Percentiles rank a stretch among this genome's conserved stretches.
Evolutionary conservation across 495 filamentous ascomycete genomes (phyloP).

Genomic region (Xylona heveae): DNA sequence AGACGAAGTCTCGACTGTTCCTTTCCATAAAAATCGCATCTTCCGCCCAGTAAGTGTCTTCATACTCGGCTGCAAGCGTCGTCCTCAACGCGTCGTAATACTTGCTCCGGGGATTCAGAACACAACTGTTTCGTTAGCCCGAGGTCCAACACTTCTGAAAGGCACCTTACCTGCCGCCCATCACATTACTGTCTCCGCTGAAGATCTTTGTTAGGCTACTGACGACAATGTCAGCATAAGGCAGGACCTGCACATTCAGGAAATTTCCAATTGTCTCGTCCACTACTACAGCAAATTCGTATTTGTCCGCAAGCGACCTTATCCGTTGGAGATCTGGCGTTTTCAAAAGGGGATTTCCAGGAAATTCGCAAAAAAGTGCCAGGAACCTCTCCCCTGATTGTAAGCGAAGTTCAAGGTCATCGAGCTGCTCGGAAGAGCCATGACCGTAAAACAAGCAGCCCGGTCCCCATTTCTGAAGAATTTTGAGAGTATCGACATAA

Average conservation of each 20-base stretch:
- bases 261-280: constrained; percentile 97
- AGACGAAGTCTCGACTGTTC: constrained; percentile 82
- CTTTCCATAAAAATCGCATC: constrained; percentile 88
- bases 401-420: constrained; percentile 60
- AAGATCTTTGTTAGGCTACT: constrained; percentile 94
- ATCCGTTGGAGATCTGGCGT: constrained; percentile 72
- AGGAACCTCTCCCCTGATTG: constrained; percentile 56
- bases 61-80: constrained; percentile 38
- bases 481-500: constrained; percentile 91
- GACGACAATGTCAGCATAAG: constrained; percentile 73
- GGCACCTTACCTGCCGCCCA: constrained; percentile 50
- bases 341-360: constrained; percentile 73
- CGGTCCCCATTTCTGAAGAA: constrained; percentile 83
- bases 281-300: constrained; percentile 76
- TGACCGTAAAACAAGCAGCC: constrained; percentile 82
- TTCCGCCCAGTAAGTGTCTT: constrained; percentile 84
- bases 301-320: constrained; percentile 52
- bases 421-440: constrained; percentile 59
- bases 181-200: constrained; percentile 91
- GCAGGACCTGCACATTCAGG: constrained; percentile 81
- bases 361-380: constrained; percentile 83
- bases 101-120: constrained; percentile 59
- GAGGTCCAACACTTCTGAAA: constrained; percentile 6
- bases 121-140: constrained; percentile 25
- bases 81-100: constrained; percentile 51